A percentile compares a stretch with the other conserved stretches of the same genome.
Conservation (phyloP, 2,329 filamentous ascomycete genomes). For the Ceratocystis ficicola region DNA sequence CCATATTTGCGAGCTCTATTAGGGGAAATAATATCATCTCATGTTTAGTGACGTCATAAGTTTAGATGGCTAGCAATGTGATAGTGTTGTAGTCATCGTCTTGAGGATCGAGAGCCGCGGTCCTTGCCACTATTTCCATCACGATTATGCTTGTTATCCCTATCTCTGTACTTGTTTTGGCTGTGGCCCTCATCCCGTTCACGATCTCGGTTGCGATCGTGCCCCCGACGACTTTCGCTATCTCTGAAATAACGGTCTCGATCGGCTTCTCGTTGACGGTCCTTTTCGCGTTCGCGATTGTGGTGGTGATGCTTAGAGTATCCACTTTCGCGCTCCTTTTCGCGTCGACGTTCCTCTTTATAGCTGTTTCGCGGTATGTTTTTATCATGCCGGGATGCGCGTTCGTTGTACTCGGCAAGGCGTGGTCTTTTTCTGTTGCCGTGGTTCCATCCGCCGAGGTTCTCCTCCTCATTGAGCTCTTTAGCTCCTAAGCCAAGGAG, state of each 20-base stretch:
- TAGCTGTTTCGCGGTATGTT: conserved; percentile 36
- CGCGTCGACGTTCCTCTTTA: conserved; percentile 37
- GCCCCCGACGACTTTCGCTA: conserved; percentile 31
- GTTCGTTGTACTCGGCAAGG: conserved; percentile 39
- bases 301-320: conserved; percentile 16
- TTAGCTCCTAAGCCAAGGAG: conserved; percentile 83
- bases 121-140: conserved; percentile 25
- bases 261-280: conserved; percentile 18
- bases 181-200: conserved; percentile 26
- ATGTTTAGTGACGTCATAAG: not conserved
- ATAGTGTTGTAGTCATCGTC: not conserved
- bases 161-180: conserved; percentile 28
- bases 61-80: not conserved
- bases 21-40: not conserved
- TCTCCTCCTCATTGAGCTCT: conserved; percentile 56
- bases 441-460: conserved; percentile 71
- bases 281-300: conserved; percentile 13
- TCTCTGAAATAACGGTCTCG: conserved; percentile 26
- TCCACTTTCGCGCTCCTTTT: conserved; percentile 30
- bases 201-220: conserved; percentile 35
- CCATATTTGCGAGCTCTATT: not conserved
- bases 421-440: conserved; percentile 40
- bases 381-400: conserved; percentile 27
- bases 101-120: conserved; percentile 9
- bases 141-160: conserved; percentile 30